Evolutionary conservation across 176 grass and related monocot species (phyloP), one percentile per base, ranked within the genome.

Genomic region (Zizania latifolia): DNA sequence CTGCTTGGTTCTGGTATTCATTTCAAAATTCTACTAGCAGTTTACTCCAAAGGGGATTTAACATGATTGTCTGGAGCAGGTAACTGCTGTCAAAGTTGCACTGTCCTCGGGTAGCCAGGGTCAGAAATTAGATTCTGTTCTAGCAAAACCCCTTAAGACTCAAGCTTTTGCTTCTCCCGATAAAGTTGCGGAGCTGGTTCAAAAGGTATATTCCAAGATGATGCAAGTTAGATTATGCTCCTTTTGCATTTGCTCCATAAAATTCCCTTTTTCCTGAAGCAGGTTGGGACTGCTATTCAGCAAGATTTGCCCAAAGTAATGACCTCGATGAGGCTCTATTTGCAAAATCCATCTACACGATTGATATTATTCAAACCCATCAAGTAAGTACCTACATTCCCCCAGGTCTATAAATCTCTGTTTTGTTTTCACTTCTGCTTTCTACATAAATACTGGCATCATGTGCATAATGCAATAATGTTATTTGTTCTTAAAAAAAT

Each of bases 351-450:
- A 28, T 95, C 96, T 45, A 99, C 92, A 21, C 83, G 96, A 39
- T 79, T 95, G 87, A 99, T 99, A 78, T 83, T 95, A 70, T 99
- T 99, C 77, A 99, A 99, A 86, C 89, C 96, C 16, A 99, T 99
- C 76, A 95, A 90, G 94, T 98, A 83, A 93, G 81, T 27, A 65
- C 64, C 57, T 67, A 24, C 34, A 30, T 73, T 3, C 36, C 44
- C 30, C 48, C 45, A 34, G 4, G 22, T 72, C 15, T 22, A 15
- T 14, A 15, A 5, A 50, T 23, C 5, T 30, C n/a, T 39, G 19
- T 37, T 1, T 58, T 43, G 11, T 40, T n/a, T n/a, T 69, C 16
- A 48, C 44, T 19, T 48, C 34, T 11, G 46, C 3, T 22, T 71
- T 68, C 58, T 16, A 48, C 43, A 8, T 29, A 76, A 87, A 24